Conservation (phyloP, 208 protist genomes). For the Trypanosomatidae sp. region DNA sequence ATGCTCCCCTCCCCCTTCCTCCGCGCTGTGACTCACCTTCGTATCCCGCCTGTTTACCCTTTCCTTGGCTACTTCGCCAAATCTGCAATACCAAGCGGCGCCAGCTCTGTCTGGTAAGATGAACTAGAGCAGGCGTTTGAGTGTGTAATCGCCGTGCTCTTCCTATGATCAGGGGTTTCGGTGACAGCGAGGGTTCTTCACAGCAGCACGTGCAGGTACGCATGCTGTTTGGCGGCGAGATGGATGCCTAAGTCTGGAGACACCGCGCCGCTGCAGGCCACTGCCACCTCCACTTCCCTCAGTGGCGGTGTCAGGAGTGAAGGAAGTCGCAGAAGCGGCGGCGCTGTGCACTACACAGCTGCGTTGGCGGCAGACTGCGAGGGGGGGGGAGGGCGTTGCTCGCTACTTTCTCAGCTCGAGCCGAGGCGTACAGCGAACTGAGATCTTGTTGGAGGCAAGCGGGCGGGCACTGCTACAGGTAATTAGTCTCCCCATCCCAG, state of each 20-base stretch:
- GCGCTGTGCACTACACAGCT: background rate
- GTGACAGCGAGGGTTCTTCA: constrained; percentile 2
- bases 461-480: constrained; percentile 21
- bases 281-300: too few relatives aligned
- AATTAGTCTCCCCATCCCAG: constrained; percentile 16
- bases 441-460: constrained; percentile 18
- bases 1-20: background rate
- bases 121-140: constrained; percentile 1
- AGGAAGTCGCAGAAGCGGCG: background rate
- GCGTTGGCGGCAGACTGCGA: background rate
- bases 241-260: too few relatives aligned
- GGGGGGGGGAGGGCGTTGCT: background rate
- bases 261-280: too few relatives aligned
- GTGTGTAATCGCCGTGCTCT: constrained; percentile 1
- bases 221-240: constrained; percentile 12
- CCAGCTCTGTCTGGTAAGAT: background rate
- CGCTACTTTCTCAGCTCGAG: constrained; percentile 33
- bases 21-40: background rate
- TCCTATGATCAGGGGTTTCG: background rate
- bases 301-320: background rate
- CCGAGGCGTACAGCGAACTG: constrained; percentile 9
- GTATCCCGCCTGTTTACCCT: background rate
- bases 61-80: background rate
- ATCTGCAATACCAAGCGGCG: background rate
- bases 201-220: constrained; percentile 12